phyloP scores from a whole-genome alignment of 164 flowering plant species.

The Saururus chinensis region DNA sequence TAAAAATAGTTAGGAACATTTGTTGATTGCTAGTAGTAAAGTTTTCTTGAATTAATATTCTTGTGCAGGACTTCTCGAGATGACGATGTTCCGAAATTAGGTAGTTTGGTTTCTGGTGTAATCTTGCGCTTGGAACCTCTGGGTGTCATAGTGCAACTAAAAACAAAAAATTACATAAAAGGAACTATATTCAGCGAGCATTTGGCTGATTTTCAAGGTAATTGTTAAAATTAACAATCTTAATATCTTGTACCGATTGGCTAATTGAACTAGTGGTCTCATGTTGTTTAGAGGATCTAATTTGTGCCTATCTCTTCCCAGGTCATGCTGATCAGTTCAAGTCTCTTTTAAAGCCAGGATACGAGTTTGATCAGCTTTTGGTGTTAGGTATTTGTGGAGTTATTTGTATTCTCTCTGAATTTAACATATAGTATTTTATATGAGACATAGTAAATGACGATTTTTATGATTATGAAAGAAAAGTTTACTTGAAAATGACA shows the following conservation, averaged over 20 bases:
- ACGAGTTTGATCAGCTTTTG: conserved; percentile 61
- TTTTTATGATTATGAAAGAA: too few relatives aligned
- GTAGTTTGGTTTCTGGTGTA: conserved; percentile 70
- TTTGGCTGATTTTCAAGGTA: conserved; percentile 84
- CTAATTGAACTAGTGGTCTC: neutral
- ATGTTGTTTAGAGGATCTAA: neutral
- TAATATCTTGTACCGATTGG: neutral
- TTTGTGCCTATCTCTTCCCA: conserved; percentile 14
- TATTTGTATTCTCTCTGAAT: neutral
- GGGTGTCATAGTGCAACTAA: conserved; percentile 42
- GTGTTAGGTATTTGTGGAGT: conserved; percentile 51
- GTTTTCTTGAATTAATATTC: neutral
- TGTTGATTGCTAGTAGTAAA: neutral
- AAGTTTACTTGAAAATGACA: too few relatives aligned
- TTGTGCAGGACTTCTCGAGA: conserved; percentile 39
- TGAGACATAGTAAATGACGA: too few relatives aligned
- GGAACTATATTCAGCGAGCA: conserved; percentile 73
- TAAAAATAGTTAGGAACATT: too few relatives aligned
- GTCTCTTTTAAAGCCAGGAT: conserved; percentile 71
- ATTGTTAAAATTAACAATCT: neutral
- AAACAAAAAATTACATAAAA: conserved; percentile 33
- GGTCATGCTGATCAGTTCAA: conserved; percentile 57
- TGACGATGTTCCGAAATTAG: conserved; percentile 40
- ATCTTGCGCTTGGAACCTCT: conserved; percentile 49
- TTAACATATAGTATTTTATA: too few relatives aligned